Percentiles rank a stretch among this genome's conserved stretches.
These are phyloP conservation scores for Aspergillus cejpii DNA, from an alignment of 2,329 filamentous ascomycete genomes.

Conservation along the genomic window DNA sequence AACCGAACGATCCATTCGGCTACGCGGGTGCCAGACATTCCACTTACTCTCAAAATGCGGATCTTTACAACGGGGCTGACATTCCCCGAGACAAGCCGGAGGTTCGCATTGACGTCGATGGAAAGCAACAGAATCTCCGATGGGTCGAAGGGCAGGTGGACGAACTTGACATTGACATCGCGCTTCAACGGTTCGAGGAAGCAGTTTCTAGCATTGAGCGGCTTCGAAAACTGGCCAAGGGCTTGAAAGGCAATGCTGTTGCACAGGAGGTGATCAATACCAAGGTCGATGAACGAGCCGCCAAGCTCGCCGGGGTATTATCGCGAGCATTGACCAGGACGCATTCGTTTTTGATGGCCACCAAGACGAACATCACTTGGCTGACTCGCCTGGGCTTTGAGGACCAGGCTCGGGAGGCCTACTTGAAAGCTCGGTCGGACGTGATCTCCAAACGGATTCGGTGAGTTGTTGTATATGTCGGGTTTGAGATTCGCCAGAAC, in stretches of 20 bases:
- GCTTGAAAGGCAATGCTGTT: slow-evolving; percentile 75
- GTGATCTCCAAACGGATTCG: slow-evolving; percentile 76
- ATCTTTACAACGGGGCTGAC: slow-evolving; percentile 70
- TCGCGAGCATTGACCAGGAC: slow-evolving; percentile 70
- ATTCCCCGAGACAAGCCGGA: slow-evolving; percentile 64
- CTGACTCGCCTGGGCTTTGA: slow-evolving; percentile 82
- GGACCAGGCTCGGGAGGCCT: slow-evolving; percentile 79
- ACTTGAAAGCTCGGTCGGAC: slow-evolving; percentile 69
- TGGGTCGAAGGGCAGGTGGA: slow-evolving; percentile 96
- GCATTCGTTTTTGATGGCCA: slow-evolving; percentile 68
- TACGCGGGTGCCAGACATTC: slow-evolving; percentile 76
- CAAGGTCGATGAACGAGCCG: slow-evolving; percentile 80
- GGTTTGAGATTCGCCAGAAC: neutral
- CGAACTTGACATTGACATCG: slow-evolving; percentile 91
- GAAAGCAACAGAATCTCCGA: slow-evolving; percentile 89
- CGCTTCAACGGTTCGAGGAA: slow-evolving; percentile 78
- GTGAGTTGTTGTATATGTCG: slow-evolving; percentile 43
- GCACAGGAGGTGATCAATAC: slow-evolving; percentile 88
- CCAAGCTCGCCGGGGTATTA: slow-evolving; percentile 67
- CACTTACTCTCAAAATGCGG: slow-evolving; percentile 64
- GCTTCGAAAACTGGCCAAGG: slow-evolving; percentile 68
- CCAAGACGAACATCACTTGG: slow-evolving; percentile 76
- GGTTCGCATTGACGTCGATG: slow-evolving; percentile 90
- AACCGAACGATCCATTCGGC: slow-evolving; percentile 75
- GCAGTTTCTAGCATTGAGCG: slow-evolving; percentile 80